Evolutionary conservation across 1,284 basidiomycete species (phyloP).

Genomic region (Grifola frondosa): DNA sequence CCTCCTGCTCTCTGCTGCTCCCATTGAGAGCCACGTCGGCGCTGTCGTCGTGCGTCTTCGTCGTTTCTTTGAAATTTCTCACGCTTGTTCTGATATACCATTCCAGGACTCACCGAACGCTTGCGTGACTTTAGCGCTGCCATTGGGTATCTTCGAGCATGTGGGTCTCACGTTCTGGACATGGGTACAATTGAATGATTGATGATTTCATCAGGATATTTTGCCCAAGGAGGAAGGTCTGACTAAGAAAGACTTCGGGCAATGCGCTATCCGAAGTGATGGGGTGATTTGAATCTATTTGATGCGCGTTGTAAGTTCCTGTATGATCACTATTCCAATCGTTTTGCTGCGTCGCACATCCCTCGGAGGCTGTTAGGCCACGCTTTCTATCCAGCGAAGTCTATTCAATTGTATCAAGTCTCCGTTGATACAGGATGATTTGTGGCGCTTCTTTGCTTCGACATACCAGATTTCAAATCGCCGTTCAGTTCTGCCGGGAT

Average conservation of each 20-base stretch:
- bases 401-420: too few species aligned
- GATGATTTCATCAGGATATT: constrained; percentile 48
- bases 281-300: constrained; percentile 53
- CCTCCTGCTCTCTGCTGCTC: constrained; percentile 72
- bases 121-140: constrained; percentile 71
- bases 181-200: background rate
- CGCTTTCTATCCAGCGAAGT: too few species aligned
- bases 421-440: too few species aligned
- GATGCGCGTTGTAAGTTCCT: too few species aligned
- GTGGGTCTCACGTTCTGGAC: constrained; percentile 36
- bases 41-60: constrained; percentile 60
- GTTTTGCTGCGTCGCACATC: too few species aligned
- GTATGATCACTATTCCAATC: too few species aligned
- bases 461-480: too few species aligned
- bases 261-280: constrained; percentile 67
- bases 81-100: background rate
- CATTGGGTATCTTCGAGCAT: constrained; percentile 72
- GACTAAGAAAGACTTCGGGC: constrained; percentile 55
- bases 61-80: background rate
- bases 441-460: too few species aligned
- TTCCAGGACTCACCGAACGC: constrained; percentile 72
- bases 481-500: too few species aligned
- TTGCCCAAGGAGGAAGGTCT: constrained; percentile 62
- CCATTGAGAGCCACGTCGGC: constrained; percentile 74
- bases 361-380: too few species aligned